phyloP scores from a whole-genome alignment of 108 stramenopile species.

The Skeletonema potamos region DNA sequence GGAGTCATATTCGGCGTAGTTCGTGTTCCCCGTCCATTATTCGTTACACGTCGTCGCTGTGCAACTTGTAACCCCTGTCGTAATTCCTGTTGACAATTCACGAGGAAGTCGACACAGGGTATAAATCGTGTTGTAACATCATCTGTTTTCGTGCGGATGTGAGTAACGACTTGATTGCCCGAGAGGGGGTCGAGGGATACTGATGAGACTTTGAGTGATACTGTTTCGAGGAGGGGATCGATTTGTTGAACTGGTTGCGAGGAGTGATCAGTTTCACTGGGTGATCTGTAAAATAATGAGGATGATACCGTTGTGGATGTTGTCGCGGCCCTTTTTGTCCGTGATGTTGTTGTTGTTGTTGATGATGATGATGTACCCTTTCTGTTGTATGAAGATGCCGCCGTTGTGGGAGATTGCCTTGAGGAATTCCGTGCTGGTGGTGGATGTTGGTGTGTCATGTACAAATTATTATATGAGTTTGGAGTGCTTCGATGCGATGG shows the following conservation, averaged over 20 bases:
- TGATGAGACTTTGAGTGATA: constrained; percentile 38
- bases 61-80: constrained; percentile 73
- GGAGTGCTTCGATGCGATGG: background rate
- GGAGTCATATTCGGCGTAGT: constrained; percentile 54
- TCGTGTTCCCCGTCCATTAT: constrained; percentile 12
- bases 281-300: background rate
- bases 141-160: constrained; percentile 53
- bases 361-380: too few species aligned
- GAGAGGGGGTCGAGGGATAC: constrained; percentile 69
- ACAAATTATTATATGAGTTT: background rate
- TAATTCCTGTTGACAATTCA: constrained; percentile 84
- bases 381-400: too few species aligned
- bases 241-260: constrained; percentile 36
- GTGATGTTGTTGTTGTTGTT: background rate
- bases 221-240: constrained; percentile 42
- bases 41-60: constrained; percentile 14
- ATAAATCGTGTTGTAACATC: constrained; percentile 76
- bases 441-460: background rate
- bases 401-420: too few species aligned
- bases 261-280: constrained; percentile 29
- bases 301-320: background rate
- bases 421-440: too few species aligned
- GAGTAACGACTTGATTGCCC: constrained; percentile 55
- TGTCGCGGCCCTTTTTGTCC: background rate
- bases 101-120: constrained; percentile 88